These are phyloP conservation scores for Scheffersomyces segobiensis DNA, from an alignment of 1,139 yeast species.

Conservation along the genomic window DNA sequence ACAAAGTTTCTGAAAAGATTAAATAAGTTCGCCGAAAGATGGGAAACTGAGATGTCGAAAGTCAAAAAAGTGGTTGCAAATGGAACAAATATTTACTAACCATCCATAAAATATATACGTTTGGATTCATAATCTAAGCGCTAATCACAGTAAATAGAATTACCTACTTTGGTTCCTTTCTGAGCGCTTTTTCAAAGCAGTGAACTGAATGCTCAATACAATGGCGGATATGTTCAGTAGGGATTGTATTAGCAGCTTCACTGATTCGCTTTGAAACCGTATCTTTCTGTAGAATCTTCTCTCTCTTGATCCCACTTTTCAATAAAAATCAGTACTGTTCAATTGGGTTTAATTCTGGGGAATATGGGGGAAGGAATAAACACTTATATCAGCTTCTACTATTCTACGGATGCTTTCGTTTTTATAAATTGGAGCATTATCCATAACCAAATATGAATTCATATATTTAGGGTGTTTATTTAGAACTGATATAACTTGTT, in stretches of 20 bases:
- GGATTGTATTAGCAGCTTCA: background rate
- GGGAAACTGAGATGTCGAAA: background rate
- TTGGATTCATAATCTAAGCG: background rate
- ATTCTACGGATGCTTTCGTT: background rate
- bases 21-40: background rate
- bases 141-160: background rate
- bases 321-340: background rate
- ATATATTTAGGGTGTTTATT: slow-evolving; percentile 1
- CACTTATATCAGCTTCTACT: slow-evolving; percentile 1
- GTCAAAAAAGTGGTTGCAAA: background rate
- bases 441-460: background rate
- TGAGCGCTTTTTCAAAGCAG: background rate
- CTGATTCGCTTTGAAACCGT: background rate
- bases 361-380: slow-evolving; percentile 5
- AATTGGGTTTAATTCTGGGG: slow-evolving; percentile 4
- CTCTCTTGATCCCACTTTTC: background rate
- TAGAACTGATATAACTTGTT: slow-evolving; percentile 1
- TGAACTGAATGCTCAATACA: background rate
- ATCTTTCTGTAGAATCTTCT: background rate
- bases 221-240: background rate
- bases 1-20: too few relatives aligned
- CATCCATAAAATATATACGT: background rate
- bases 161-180: background rate
- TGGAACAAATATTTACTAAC: background rate
- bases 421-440: background rate